Evolutionary conservation across 495 filamentous ascomycete genomes (phyloP).

Genomic region (Podospora sp.): DNA sequence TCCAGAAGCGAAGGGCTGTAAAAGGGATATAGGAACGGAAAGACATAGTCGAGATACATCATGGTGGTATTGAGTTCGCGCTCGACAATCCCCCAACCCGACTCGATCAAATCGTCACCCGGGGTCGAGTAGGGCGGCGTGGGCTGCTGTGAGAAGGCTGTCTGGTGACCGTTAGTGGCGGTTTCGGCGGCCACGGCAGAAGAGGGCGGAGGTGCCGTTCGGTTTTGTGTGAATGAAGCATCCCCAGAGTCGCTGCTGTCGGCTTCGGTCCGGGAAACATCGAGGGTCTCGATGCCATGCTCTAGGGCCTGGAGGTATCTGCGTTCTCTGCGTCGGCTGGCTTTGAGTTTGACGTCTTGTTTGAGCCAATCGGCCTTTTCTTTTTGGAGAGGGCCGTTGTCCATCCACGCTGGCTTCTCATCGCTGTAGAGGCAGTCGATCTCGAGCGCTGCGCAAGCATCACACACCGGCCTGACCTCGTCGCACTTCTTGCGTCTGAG

Average conservation of each 20-base stretch:
- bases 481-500: constrained; percentile 61
- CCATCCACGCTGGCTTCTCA: constrained; percentile 61
- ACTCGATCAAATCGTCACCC: background rate
- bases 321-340: constrained; percentile 43
- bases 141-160: background rate
- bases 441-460: constrained; percentile 46
- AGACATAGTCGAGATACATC: constrained; percentile 56
- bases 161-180: background rate
- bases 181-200: background rate
- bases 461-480: constrained; percentile 49
- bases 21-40: constrained; percentile 60
- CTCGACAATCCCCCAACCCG: constrained; percentile 14
- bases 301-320: constrained; percentile 37
- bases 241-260: constrained; percentile 20
- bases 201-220: background rate
- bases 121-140: background rate
- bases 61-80: constrained; percentile 38
- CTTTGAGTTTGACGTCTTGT: constrained; percentile 52
- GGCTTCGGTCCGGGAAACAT: constrained; percentile 19
- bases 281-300: constrained; percentile 44
- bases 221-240: background rate
- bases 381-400: constrained; percentile 51
- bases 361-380: constrained; percentile 54
- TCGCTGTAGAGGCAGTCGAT: constrained; percentile 53
- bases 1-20: constrained; percentile 51